Evolutionary conservation across 345 rosid genomes (phyloP).

Genomic region (Anacardium occidentale): DNA sequence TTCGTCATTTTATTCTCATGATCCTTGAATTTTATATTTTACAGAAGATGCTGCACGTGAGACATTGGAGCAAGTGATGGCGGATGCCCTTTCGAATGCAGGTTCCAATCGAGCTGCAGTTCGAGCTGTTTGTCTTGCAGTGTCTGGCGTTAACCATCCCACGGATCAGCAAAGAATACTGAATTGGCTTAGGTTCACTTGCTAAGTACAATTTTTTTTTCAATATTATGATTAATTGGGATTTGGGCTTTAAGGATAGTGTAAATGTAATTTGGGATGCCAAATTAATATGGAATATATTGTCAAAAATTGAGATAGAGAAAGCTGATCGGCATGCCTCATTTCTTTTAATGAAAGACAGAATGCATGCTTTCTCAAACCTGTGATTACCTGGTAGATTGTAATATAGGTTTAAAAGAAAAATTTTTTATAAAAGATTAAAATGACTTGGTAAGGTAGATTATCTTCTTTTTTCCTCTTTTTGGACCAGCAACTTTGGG

Average conservation of each 20-base stretch:
- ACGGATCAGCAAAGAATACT: conserved; percentile 74
- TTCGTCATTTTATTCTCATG: neutral
- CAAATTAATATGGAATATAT: neutral
- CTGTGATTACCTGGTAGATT: conserved; percentile 5
- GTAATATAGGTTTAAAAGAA: neutral
- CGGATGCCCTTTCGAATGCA: conserved; percentile 68
- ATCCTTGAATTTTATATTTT: conserved; percentile 20
- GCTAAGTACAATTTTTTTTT: neutral
- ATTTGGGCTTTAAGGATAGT: neutral
- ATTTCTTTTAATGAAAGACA: neutral
- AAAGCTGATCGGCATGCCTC: neutral
- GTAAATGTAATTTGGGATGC: neutral
- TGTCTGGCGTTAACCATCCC: conserved; percentile 94
- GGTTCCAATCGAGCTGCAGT: conserved; percentile 67
- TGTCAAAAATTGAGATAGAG: neutral
- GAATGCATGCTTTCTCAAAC: neutral
- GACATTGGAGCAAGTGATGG: conserved; percentile 80
- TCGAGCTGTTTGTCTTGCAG: conserved; percentile 83
- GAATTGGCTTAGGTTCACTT: conserved; percentile 78
- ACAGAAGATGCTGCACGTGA: conserved; percentile 81
- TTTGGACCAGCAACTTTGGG: neutral
- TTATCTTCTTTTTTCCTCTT: too few relatives aligned
- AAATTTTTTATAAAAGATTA: neutral
- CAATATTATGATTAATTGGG: neutral
- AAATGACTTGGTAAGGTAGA: neutral